phyloP scores from a whole-genome alignment of 2,329 filamentous ascomycete genomes.

The Zymoseptoria pseudotritici region DNA sequence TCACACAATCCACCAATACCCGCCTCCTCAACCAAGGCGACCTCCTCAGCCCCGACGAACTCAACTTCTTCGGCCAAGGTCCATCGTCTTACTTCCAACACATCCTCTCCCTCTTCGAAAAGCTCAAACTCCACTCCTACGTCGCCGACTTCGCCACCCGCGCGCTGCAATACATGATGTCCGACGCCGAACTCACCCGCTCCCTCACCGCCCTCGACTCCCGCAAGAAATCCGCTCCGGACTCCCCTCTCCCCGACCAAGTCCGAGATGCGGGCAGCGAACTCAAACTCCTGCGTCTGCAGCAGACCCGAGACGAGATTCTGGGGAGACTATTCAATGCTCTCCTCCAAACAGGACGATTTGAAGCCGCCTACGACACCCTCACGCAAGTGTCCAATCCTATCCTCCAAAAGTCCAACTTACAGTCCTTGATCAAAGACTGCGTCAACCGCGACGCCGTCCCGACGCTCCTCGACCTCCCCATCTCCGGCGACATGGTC shows the following conservation, averaged over 20 bases:
- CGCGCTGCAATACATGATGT: constrained; percentile 20
- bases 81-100: constrained; percentile 81
- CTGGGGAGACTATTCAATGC: constrained; percentile 78
- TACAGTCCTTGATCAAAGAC: constrained; percentile 56
- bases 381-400: constrained; percentile 65
- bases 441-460: constrained; percentile 26
- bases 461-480: constrained; percentile 56
- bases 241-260: constrained; percentile 22
- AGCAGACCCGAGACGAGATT: constrained; percentile 56
- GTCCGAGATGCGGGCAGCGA: constrained; percentile 27
- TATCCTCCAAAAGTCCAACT: constrained; percentile 58
- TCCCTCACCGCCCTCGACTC: constrained; percentile 21
- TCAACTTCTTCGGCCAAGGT: constrained; percentile 60
- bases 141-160: constrained; percentile 72
- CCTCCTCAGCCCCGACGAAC: constrained; percentile 69
- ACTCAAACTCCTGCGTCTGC: constrained; percentile 26
- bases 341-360: constrained; percentile 69
- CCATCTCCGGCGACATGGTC: constrained; percentile 65
- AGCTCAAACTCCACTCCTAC: constrained; percentile 65
- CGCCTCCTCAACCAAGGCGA: constrained; percentile 35
- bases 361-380: constrained; percentile 73
- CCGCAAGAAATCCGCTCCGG: constrained; percentile 21
- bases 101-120: constrained; percentile 74
- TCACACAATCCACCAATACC: constrained; percentile 8
- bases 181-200: constrained; percentile 12